phyloP scores from a whole-genome alignment of 2,329 filamentous ascomycete species.

The Clonostachys rosea region DNA sequence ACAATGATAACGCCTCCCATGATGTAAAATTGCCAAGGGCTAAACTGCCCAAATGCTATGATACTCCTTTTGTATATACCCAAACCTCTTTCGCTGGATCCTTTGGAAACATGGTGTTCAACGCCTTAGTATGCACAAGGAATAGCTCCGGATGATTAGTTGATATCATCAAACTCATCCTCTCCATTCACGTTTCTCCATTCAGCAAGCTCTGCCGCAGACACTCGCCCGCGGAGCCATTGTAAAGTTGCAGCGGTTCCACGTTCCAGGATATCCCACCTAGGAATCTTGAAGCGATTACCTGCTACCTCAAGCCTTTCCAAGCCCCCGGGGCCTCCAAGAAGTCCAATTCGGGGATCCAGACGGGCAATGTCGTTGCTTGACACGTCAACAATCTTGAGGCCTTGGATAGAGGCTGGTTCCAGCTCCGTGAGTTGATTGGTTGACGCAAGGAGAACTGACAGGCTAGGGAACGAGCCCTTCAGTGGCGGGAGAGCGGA shows the following conservation, averaged over 20 bases:
- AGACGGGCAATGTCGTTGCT: slow-evolving; percentile 84
- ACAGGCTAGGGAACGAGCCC: slow-evolving; percentile 63
- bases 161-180: neutral
- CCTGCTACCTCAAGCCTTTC: slow-evolving; percentile 73
- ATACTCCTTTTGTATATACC: too few relatives aligned
- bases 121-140: neutral
- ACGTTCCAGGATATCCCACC: slow-evolving; percentile 77
- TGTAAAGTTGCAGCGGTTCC: slow-evolving; percentile 81
- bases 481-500: slow-evolving; percentile 64
- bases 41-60: too few relatives aligned
- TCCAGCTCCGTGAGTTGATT: slow-evolving; percentile 74
- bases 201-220: slow-evolving; percentile 52
- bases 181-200: slow-evolving; percentile 45
- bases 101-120: neutral
- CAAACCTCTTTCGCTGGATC: neutral
- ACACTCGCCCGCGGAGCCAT: slow-evolving; percentile 76
- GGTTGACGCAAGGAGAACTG: slow-evolving; percentile 68
- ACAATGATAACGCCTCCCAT: too few relatives aligned
- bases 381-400: slow-evolving; percentile 71
- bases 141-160: neutral
- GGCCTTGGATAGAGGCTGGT: slow-evolving; percentile 67
- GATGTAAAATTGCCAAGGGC: neutral
- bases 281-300: slow-evolving; percentile 84
- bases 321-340: slow-evolving; percentile 57
- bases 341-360: slow-evolving; percentile 74